Percentiles rank a stretch among this genome's conserved stretches.
phyloP scores from a whole-genome alignment of 2,329 filamentous ascomycete genomes.

The Colletotrichum sp. region DNA sequence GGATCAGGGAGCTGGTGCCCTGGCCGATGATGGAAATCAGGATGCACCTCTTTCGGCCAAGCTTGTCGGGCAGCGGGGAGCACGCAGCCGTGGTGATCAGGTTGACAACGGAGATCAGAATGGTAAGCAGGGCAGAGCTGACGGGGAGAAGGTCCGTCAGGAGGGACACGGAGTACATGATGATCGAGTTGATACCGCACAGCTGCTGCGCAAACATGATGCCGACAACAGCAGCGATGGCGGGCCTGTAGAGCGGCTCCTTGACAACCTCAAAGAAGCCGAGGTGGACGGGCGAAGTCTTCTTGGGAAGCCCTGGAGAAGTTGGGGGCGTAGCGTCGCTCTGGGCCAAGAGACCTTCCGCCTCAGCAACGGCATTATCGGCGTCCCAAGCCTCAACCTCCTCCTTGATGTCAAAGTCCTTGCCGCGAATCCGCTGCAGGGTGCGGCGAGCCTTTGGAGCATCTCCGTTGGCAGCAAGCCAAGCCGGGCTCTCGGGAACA shows the following conservation, averaged over 20 bases:
- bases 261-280: conserved; percentile 70
- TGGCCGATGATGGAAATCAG: conserved; percentile 85
- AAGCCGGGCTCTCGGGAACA: conserved; percentile 88
- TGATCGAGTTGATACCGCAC: conserved; percentile 93
- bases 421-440: conserved; percentile 79
- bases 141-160: conserved; percentile 81
- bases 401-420: conserved; percentile 69
- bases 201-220: conserved; percentile 95
- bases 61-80: conserved; percentile 83
- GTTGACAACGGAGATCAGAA: conserved; percentile 86
- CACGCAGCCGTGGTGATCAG: conserved; percentile 81
- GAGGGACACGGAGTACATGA: conserved; percentile 97
- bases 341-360: conserved; percentile 69
- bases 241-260: conserved; percentile 72
- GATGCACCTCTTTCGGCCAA: conserved; percentile 87
- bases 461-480: conserved; percentile 75
- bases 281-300: conserved; percentile 42
- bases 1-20: conserved; percentile 75
- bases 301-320: conserved; percentile 28
- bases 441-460: conserved; percentile 66
- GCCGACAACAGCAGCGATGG: conserved; percentile 83
- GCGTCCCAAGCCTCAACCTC: conserved; percentile 72
- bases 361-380: conserved; percentile 58
- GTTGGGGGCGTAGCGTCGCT: conserved; percentile 23
- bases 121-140: conserved; percentile 83